phyloP scores from a whole-genome alignment of 495 filamentous ascomycete species.

The Hamigera avellanea region DNA sequence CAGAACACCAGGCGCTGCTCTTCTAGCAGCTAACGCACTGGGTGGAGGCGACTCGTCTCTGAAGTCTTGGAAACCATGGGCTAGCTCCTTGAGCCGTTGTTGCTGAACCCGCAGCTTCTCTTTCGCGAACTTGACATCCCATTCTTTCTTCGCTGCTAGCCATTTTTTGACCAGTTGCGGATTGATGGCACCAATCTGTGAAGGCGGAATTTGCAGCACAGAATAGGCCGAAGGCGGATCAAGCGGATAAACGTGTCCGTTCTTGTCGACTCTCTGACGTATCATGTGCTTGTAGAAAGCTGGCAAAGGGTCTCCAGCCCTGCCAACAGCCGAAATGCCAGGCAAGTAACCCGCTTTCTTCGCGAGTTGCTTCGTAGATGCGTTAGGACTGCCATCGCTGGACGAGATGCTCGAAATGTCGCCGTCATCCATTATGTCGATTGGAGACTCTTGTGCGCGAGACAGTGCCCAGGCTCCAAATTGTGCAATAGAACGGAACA shows the following conservation, averaged over 20 bases:
- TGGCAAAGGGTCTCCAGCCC: slow-evolving; percentile 72
- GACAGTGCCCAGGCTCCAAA: slow-evolving; percentile 87
- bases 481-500: slow-evolving; percentile 82
- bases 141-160: slow-evolving; percentile 57
- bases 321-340: slow-evolving; percentile 45
- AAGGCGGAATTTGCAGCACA: slow-evolving; percentile 46
- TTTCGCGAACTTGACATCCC: slow-evolving; percentile 57
- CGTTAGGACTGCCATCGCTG: slow-evolving; percentile 30
- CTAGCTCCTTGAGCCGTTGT: slow-evolving; percentile 57
- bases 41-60: slow-evolving; percentile 71
- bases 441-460: slow-evolving; percentile 61
- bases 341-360: slow-evolving; percentile 10
- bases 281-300: slow-evolving; percentile 79
- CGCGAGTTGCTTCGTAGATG: slow-evolving; percentile 8
- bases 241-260: slow-evolving; percentile 59
- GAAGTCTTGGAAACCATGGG: slow-evolving; percentile 55
- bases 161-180: slow-evolving; percentile 70
- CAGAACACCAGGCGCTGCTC: slow-evolving; percentile 38
- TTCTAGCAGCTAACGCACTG: slow-evolving; percentile 65
- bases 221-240: slow-evolving; percentile 46
- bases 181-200: slow-evolving; percentile 68
- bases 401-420: slow-evolving; percentile 62
- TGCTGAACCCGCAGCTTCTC: slow-evolving; percentile 58
- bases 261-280: slow-evolving; percentile 68
- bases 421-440: slow-evolving; percentile 74